Evolutionary conservation across 2,329 filamentous ascomycete species (phyloP).

Genomic region (Trichophyton equinum): DNA sequence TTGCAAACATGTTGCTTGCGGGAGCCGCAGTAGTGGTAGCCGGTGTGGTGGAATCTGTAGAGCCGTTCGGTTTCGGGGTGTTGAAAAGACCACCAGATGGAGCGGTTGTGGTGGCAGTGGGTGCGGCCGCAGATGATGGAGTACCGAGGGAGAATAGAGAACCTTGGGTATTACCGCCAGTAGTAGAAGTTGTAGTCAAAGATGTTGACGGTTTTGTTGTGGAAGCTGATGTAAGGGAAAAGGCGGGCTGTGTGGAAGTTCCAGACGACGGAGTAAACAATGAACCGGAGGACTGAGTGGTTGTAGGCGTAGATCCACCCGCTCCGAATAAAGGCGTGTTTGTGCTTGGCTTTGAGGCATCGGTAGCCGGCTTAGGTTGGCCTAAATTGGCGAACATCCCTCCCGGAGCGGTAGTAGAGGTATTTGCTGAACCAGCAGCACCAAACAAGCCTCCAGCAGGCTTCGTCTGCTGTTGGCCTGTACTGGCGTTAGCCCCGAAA

Average conservation of each 20-base stretch:
- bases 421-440: slow-evolving; percentile 8
- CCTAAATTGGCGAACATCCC: slow-evolving; percentile 4
- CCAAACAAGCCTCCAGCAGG: not conserved
- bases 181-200: slow-evolving; percentile 16
- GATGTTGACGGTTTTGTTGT: slow-evolving; percentile 5
- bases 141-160: slow-evolving; percentile 22
- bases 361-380: slow-evolving; percentile 7
- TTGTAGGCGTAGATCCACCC: not conserved
- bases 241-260: slow-evolving; percentile 6
- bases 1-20: slow-evolving; percentile 12
- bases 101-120: not conserved
- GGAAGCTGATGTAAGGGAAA: slow-evolving; percentile 14
- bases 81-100: slow-evolving; percentile 29
- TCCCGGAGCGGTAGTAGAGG: slow-evolving; percentile 13
- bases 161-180: slow-evolving; percentile 11
- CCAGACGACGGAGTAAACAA: not conserved
- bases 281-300: not conserved
- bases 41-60: slow-evolving; percentile 25
- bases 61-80: slow-evolving; percentile 23
- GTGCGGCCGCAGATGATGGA: slow-evolving; percentile 17
- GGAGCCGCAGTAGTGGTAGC: slow-evolving; percentile 19
- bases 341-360: slow-evolving; percentile 3
- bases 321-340: not conserved
- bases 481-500: not conserved
- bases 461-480: not conserved